These are phyloP conservation scores for Draba incana DNA, from an alignment of 345 rosid genomes.

Conservation along the genomic window DNA sequence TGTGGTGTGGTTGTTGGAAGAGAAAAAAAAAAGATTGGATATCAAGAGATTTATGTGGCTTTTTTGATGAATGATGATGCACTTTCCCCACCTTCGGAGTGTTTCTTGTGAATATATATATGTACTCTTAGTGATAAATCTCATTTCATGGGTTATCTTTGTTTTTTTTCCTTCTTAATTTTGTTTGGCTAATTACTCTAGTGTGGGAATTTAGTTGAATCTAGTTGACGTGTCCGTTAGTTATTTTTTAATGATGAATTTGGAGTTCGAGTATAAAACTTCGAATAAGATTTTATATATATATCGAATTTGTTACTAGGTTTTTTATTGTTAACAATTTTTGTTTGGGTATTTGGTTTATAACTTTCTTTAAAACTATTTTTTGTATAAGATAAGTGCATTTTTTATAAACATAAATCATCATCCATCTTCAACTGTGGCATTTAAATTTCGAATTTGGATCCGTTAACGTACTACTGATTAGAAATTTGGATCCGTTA, in stretches of 20 bases:
- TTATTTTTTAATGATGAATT: too few species aligned
- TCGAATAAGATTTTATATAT: too few species aligned
- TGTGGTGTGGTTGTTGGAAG: slow-evolving; percentile 45
- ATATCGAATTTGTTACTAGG: too few species aligned
- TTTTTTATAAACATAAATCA: not conserved
- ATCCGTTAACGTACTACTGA: too few species aligned
- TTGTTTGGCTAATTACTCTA: slow-evolving; percentile 3
- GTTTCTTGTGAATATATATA: slow-evolving; percentile 29
- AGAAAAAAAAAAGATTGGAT: slow-evolving; percentile 16
- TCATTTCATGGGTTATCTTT: not conserved
- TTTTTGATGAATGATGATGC: slow-evolving; percentile 39
- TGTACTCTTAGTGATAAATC: not conserved
- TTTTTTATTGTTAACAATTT: too few species aligned
- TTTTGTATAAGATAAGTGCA: too few species aligned
- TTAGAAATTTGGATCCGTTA: too few species aligned
- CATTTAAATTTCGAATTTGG: too few species aligned
- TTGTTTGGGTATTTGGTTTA: too few species aligned
- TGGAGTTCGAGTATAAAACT: too few species aligned
- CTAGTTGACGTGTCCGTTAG: too few species aligned
- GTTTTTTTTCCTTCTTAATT: not conserved
- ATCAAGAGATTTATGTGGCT: slow-evolving; percentile 25
- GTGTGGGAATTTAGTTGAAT: not conserved
- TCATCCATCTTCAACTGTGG: not conserved
- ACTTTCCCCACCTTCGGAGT: slow-evolving; percentile 34
- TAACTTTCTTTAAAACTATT: too few species aligned